A percentile compares a stretch with the other conserved stretches of the same genome.
phyloP scores from a whole-genome alignment of 352 stramenopile genomes.

The Stephanocyclus meneghinianus region DNA sequence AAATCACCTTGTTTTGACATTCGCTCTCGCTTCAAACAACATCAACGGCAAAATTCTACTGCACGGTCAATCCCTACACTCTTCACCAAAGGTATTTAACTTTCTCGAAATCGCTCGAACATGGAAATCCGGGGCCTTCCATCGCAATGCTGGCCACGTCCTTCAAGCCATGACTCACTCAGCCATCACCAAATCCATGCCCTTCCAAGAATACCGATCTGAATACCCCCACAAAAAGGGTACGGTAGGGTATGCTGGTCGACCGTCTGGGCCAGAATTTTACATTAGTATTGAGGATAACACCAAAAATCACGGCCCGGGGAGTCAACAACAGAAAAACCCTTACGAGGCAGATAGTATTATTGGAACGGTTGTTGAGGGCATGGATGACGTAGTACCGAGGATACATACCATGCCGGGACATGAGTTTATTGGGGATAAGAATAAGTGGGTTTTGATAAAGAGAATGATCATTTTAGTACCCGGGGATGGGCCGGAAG shows the following conservation, averaged over 20 bases:
- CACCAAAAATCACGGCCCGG: slow-evolving; percentile 73
- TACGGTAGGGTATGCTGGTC: slow-evolving; percentile 80
- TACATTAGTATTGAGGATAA: slow-evolving; percentile 83
- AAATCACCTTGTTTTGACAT: too few relatives aligned
- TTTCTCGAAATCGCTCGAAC: slow-evolving; percentile 54
- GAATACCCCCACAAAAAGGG: slow-evolving; percentile 76
- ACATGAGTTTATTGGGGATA: slow-evolving; percentile 55
- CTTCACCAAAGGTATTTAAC: slow-evolving; percentile 28
- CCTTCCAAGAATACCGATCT: slow-evolving; percentile 72
- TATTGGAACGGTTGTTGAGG: slow-evolving; percentile 60
- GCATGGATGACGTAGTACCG: slow-evolving; percentile 50
- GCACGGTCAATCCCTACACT: neutral
- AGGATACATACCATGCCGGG: slow-evolving; percentile 64
- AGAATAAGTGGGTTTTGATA: slow-evolving; percentile 66
- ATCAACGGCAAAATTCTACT: neutral
- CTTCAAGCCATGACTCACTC: slow-evolving; percentile 41
- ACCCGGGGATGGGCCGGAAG: slow-evolving; percentile 10
- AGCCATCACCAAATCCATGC: slow-evolving; percentile 36
- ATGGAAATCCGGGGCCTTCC: slow-evolving; percentile 49
- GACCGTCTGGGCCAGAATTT: slow-evolving; percentile 78
- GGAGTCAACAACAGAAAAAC: slow-evolving; percentile 61
- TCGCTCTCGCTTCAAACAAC: neutral
- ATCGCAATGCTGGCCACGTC: slow-evolving; percentile 46
- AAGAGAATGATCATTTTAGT: slow-evolving; percentile 62
- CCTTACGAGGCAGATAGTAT: slow-evolving; percentile 68